phyloP scores from a whole-genome alignment of 805 yeast genomes.

The Suhomyces pyralidae region DNA sequence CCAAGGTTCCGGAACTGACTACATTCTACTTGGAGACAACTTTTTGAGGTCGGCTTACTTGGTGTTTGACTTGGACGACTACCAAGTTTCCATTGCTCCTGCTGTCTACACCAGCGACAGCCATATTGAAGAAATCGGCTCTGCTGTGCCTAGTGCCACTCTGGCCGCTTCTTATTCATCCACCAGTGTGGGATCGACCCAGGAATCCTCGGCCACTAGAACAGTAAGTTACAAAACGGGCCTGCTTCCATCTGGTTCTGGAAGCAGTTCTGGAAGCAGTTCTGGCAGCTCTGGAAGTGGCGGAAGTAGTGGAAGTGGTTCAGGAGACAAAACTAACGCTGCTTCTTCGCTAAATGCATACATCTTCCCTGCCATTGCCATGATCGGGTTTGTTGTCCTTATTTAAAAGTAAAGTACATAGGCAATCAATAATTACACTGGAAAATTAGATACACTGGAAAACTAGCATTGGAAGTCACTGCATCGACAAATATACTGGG shows the following conservation, averaged over 20 bases:
- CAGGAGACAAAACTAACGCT: neutral
- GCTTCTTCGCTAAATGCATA: neutral
- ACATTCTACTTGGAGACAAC: conserved; percentile 59
- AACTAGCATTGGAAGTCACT: no score
- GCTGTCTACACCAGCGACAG: conserved; percentile 26
- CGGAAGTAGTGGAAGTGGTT: neutral
- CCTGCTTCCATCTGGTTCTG: neutral
- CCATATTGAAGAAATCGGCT: conserved; percentile 45
- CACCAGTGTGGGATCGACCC: conserved; percentile 19
- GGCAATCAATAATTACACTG: no score
- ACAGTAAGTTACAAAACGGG: neutral
- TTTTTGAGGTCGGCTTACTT: conserved; percentile 62
- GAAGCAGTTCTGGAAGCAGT: neutral
- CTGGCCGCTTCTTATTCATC: conserved; percentile 45
- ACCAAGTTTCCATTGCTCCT: conserved; percentile 48
- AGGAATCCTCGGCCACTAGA: conserved; percentile 8
- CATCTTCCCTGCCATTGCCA: neutral
- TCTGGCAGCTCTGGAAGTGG: neutral
- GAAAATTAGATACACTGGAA: no score
- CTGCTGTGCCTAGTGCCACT: conserved; percentile 50
- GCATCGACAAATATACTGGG: no score
- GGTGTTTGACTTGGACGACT: conserved; percentile 60
- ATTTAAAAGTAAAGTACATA: no score
- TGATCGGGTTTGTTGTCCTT: neutral
- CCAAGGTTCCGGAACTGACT: conserved; percentile 6